phyloP scores from a whole-genome alignment of 306 rosid species.

The Pyrus betulifolia region DNA sequence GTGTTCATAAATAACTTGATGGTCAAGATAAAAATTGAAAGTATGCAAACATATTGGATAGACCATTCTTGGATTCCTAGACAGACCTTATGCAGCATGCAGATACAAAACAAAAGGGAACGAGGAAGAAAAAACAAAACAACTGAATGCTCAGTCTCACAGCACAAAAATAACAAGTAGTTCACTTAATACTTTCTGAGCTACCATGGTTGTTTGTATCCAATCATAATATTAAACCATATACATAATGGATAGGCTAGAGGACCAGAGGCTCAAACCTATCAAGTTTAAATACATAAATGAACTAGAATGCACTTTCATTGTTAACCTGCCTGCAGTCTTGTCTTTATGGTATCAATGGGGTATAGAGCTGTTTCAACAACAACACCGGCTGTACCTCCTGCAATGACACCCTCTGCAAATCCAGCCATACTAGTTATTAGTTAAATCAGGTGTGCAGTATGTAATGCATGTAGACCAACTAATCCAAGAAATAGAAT shows the following conservation, averaged over 20 bases:
- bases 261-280: neutral
- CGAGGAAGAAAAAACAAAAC: neutral
- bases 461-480: constrained; percentile 1
- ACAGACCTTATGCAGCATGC: neutral
- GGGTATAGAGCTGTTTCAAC: constrained; percentile 96
- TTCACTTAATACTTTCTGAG: neutral
- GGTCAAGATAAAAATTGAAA: neutral
- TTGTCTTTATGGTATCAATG: constrained; percentile 91
- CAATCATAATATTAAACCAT: neutral
- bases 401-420: constrained; percentile 91
- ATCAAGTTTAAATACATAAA: neutral
- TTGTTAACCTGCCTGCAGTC: constrained; percentile 73
- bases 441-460: constrained; percentile 18
- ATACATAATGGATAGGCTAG: neutral
- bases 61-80: neutral
- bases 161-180: neutral
- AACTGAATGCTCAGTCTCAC: neutral
- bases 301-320: neutral
- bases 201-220: neutral
- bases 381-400: constrained; percentile 92
- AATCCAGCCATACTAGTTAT: constrained; percentile 11
- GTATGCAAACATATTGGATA: neutral
- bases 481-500: neutral
- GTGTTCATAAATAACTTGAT: neutral
- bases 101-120: neutral